Percentiles rank a stretch among this genome's conserved stretches.
phyloP scores from a whole-genome alignment of 108 stramenopile species.

The Stephanodiscus triporus region DNA sequence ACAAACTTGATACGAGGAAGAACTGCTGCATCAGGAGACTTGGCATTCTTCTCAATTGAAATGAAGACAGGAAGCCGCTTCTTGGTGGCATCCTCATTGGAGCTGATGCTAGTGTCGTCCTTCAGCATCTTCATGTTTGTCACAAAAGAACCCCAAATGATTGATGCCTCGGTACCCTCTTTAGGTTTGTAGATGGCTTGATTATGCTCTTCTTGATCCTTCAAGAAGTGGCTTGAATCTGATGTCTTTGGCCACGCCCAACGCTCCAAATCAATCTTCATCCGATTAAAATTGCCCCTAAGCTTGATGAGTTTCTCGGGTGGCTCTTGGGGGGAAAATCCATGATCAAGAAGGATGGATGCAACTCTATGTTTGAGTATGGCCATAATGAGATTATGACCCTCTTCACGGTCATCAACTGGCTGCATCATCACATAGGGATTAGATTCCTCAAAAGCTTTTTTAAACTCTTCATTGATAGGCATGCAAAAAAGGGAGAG shows the following conservation, averaged over 20 bases:
- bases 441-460: background rate
- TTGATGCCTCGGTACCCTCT: background rate
- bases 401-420: constrained; percentile 15
- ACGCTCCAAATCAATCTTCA: constrained; percentile 20
- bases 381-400: constrained; percentile 22
- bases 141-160: constrained; percentile 31
- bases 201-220: constrained; percentile 24
- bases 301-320: background rate
- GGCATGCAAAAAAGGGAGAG: constrained; percentile 39
- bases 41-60: constrained; percentile 6
- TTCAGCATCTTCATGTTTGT: constrained; percentile 18
- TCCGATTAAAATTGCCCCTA: background rate
- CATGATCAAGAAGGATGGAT: constrained; percentile 7
- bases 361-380: constrained; percentile 32
- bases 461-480: constrained; percentile 29
- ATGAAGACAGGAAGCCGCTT: constrained; percentile 13
- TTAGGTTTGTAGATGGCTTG: constrained; percentile 22
- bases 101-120: background rate
- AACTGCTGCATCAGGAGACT: background rate
- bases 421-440: constrained; percentile 45
- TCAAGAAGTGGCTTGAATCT: constrained; percentile 33
- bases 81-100: background rate
- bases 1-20: constrained; percentile 17
- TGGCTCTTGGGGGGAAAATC: constrained; percentile 5
- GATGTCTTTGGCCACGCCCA: constrained; percentile 30